Conservation (phyloP, 139 green algal genomes). For the Pseudopediastrum boryanum region DNA sequence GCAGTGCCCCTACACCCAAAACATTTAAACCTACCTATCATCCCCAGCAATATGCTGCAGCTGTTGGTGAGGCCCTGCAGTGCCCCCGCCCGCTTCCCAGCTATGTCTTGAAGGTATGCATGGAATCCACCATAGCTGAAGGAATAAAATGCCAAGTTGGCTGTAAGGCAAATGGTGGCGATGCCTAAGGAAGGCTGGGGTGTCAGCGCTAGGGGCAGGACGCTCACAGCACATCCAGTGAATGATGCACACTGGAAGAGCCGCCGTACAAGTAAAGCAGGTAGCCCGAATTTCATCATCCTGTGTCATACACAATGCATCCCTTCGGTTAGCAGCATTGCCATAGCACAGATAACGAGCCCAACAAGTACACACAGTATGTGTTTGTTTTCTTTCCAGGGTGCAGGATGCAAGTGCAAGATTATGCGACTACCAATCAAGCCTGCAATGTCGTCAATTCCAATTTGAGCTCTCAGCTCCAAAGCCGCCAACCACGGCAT, state of each 20-base stretch:
- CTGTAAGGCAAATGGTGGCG: conserved; percentile 45
- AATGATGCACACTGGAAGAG: conserved; percentile 59
- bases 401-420: neutral
- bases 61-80: conserved; percentile 79
- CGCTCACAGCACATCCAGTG: conserved; percentile 47
- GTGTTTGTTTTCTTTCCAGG: neutral
- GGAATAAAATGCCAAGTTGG: conserved; percentile 52
- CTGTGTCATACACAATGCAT: conserved; percentile 1
- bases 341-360: neutral
- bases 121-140: conserved; percentile 78
- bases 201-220: conserved; percentile 55
- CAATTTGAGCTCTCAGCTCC: neutral
- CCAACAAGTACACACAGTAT: neutral
- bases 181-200: conserved; percentile 7
- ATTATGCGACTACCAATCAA: neutral
- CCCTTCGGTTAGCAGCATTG: neutral
- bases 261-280: conserved; percentile 44
- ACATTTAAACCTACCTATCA: conserved; percentile 72
- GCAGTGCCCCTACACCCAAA: too few relatives aligned
- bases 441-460: neutral
- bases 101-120: conserved; percentile 72
- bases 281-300: conserved; percentile 27
- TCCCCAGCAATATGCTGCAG: conserved; percentile 61
- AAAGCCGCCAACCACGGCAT: too few relatives aligned
- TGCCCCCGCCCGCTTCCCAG: conserved; percentile 48